phyloP scores from a whole-genome alignment of 75 land plant species.

The Chamaecyparis obtusa region DNA sequence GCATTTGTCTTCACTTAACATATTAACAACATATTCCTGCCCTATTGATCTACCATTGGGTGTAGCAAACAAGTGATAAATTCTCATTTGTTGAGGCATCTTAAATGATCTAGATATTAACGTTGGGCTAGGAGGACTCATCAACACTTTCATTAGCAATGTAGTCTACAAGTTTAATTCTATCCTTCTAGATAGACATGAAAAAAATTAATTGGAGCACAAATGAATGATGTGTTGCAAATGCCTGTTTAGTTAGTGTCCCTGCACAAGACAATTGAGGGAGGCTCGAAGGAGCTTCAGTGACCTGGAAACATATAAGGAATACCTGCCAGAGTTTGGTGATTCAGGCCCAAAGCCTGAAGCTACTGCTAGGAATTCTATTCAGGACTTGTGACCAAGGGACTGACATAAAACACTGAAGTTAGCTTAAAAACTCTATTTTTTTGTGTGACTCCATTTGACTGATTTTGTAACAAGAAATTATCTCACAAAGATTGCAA shows the following conservation, averaged over 20 bases:
- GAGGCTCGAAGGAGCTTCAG: not conserved
- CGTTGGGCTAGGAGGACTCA: not conserved
- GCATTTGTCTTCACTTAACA: too few species aligned
- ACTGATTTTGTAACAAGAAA: not conserved
- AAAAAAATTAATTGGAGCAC: not conserved
- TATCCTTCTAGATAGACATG: not conserved
- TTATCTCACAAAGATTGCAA: not conserved
- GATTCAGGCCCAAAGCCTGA: not conserved
- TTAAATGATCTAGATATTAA: not conserved
- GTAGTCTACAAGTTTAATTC: not conserved
- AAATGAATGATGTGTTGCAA: not conserved
- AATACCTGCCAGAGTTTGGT: not conserved
- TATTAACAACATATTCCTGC: too few species aligned
- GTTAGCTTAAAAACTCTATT: not conserved
- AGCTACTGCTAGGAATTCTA: not conserved
- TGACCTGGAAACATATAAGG: not conserved
- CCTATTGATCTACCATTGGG: too few species aligned
- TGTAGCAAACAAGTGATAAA: not conserved
- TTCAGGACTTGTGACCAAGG: too few species aligned
- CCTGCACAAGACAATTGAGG: not conserved
- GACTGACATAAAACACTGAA: not conserved
- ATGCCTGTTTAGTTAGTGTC: not conserved
- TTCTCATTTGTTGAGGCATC: not conserved
- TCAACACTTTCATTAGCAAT: not conserved
- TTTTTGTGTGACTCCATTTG: not conserved